Base-by-base conservation (phyloP, 1,284 basidiomycete species). In the Pterulicium gracile region DNA sequence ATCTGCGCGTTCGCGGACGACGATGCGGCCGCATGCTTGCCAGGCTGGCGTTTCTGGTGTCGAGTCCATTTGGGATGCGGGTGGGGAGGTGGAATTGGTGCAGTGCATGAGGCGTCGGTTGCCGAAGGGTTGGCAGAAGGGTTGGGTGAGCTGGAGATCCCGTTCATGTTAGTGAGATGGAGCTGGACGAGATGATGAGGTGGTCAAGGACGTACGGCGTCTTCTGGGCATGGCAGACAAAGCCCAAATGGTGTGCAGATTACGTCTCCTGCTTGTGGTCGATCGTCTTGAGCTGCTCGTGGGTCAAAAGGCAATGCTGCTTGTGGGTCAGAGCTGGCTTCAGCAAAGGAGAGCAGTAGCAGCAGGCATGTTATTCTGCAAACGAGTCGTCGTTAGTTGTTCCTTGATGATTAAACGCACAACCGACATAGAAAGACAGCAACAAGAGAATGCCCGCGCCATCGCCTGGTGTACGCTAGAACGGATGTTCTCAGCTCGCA, bases 121-220 rank as follows among this genome's bases (percentile, higher is more conserved):
- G 39, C 91, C 90, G 58, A 91, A 94, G 3, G 91, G 90, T 57
- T 88, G 78, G 63, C 90, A 95, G 63, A 87, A 94, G 1, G 90
- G 89, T 66, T 92, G 77, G 54, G 80, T 67, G 19, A 88, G 69
- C 90, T 93, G 54, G 10, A 41, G 15, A 42, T 17, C 34, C n/a
- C 49, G 49, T 27, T 44, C 36, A 24, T 41, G 23, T 23, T 22
- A 43, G 3, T 34, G 47, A 22, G 5, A 47, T 21, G 46, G 17
- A 43, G 40, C 15, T 35, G 13, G 24, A 47, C 27, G 34, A 42
- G 20, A 36, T 36, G 23, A 46, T 42, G 35, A 24, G 21, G 46
- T 40, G n/a, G 36, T 13, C 7, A 32, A 10, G 7, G 27, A 73
- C 82, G 52, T 59, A 92, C 90, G 44, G 80, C 75, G 51, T 86